Evolutionary conservation across 2,329 filamentous ascomycete genomes (phyloP), one percentile per base, ranked within the genome.

Genomic region (Aspergillus tanneri): DNA sequence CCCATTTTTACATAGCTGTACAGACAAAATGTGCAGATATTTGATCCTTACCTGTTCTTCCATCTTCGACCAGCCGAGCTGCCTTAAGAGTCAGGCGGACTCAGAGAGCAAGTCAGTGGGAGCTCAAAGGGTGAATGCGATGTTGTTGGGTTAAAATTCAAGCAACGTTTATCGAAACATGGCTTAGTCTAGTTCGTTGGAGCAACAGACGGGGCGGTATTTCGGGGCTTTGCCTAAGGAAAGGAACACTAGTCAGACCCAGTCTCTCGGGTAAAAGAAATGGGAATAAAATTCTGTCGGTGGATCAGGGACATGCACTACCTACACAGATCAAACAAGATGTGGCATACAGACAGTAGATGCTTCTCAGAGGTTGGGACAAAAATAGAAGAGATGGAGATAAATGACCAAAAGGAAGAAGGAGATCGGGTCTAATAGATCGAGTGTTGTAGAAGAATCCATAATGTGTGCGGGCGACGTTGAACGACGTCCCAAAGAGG

Each of bases 1-100:
- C 7, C 3, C 7, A 11, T 14, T 11, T 19, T 11, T 22, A n/a
- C n/a, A n/a, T n/a, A n/a, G n/a, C n/a, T n/a, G n/a, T n/a, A n/a
- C n/a, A n/a, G n/a, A n/a, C n/a, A n/a, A n/a, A n/a, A n/a, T n/a
- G n/a, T n/a, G 8, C 28, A 18, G 11, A 24, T 32, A 34, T 23
- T 36, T 37, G 23, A 52, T 50, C 43, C 60, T 58, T 61, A 73
- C 70, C 69, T 73, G 70, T 57, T 72, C 70, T 68, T 72, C 70
- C 70, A 73, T 73, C 60, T 68, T 71, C 63, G 60, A 63, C 66
- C 63, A 66, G 65, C 66, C 63, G 58, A 54, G 56, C 58, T 68
- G 61, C 64, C 65, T 67, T 59, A 54, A 41, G 54, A 59, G 57
- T 52, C 58, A 52, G 52, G 43, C 46, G 43, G 48, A 57, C 52